Conservation (phyloP, 2,329 filamentous ascomycete species). For the Penicillium digitatum region DNA sequence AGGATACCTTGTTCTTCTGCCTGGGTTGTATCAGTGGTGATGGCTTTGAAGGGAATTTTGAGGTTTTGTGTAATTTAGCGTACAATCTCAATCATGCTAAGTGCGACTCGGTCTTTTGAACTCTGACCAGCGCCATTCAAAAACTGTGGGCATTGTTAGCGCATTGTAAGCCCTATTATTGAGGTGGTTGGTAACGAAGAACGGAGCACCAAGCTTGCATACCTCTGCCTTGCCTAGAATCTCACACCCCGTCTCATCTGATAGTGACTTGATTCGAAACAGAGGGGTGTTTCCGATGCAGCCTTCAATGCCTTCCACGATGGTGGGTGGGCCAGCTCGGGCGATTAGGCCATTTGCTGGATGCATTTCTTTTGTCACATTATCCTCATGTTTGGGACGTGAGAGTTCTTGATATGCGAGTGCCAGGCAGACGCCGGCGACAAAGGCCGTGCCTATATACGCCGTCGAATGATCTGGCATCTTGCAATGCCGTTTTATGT, state of each 20-base stretch:
- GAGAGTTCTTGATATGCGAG: slow-evolving; percentile 74
- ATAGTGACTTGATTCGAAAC: slow-evolving; percentile 78
- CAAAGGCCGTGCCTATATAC: slow-evolving; percentile 67
- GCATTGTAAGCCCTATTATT: background rate
- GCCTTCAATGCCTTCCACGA: slow-evolving; percentile 78
- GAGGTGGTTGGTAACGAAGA: background rate
- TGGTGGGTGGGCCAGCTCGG: slow-evolving; percentile 39
- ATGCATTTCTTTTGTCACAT: slow-evolving; percentile 5
- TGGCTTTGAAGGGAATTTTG: background rate
- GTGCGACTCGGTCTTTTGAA: slow-evolving; percentile 90
- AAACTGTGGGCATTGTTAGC: slow-evolving; percentile 50
- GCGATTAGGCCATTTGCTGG: slow-evolving; percentile 19
- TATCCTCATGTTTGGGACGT: slow-evolving; percentile 57
- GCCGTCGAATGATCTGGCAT: slow-evolving; percentile 40
- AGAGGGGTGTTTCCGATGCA: slow-evolving; percentile 93
- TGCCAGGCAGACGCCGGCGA: slow-evolving; percentile 71
- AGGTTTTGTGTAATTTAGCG: background rate
- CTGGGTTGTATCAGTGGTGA: slow-evolving; percentile 33
- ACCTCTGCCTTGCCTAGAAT: slow-evolving; percentile 90
- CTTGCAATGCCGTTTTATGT: slow-evolving; percentile 7
- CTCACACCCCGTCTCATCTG: slow-evolving; percentile 77
- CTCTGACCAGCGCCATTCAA: slow-evolving; percentile 91
- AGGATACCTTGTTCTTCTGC: slow-evolving; percentile 76
- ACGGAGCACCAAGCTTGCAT: slow-evolving; percentile 13
- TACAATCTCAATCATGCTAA: slow-evolving; percentile 74